Base-by-base conservation (phyloP, 306 rosid species). In the Mimosa bimucronata region DNA sequence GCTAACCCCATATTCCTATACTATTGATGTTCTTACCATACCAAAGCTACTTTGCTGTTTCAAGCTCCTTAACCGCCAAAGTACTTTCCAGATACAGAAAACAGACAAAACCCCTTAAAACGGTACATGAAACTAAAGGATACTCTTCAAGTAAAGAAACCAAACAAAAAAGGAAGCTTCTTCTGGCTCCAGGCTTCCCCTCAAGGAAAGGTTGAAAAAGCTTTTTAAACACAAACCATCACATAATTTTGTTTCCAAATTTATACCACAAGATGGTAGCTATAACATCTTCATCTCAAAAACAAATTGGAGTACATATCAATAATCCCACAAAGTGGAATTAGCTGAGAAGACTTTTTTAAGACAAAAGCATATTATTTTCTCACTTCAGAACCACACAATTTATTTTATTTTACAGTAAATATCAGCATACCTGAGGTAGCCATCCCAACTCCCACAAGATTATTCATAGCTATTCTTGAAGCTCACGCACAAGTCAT, bases 381-480 rank as follows among this genome's bases (percentile, higher is more conserved):
- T 38, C 30, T 75, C 45, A 61, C 52, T 76, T 29, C 28, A 19
- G 44, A 45, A 67, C 71, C 75, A 68, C n/a, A n/a, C n/a, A n/a
- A n/a, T n/a, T n/a, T n/a, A 40, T 40, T 80, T 50, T 46, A 64
- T n/a, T 29, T 65, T 46, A 66, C 48, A 79, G n/a, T 58, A 75
- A 77, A 69, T 29, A 79, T 68, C 31, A 82, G 74, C 70, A 76
- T 88, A 92, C 99, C 91, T 80, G 99, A 89, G 55, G 87, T 77
- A 74, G 91, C 90, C 82, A 87, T 86, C 83, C 88, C 91, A 73
- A 84, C 85, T 55, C 83, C 94, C 88, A 75, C 71, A 23, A 81
- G 83, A 69, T 86, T 68, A 87, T 75, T 85, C 87, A 80, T 85
- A 74, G 83, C 86, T 82, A 55, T 61, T 40, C 71, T 80, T 65